A percentile compares a stretch with the other conserved stretches of the same genome.
Evolutionary conservation across 2,329 filamentous ascomycete genomes (phyloP).

Genomic region (Fusarium sacchari): DNA sequence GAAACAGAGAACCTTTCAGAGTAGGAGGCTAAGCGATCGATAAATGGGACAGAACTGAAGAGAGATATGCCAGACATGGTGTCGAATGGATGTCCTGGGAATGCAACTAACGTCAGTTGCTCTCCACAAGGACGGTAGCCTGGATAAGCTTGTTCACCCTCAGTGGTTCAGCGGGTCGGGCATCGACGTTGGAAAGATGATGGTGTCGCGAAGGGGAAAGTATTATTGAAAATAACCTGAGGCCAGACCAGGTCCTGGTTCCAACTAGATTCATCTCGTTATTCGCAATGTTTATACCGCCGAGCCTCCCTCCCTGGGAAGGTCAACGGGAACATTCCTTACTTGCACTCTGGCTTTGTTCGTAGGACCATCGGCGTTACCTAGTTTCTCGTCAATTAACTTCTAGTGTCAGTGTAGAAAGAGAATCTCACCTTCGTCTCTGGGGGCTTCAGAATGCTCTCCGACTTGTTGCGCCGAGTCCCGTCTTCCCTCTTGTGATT

Average conservation of each 20-base stretch:
- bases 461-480: background rate
- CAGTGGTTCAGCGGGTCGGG: too few relatives aligned
- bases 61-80: background rate
- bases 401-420: rapidly evolving
- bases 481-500: background rate
- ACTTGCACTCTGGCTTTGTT: background rate
- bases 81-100: background rate
- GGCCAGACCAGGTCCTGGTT: too few relatives aligned
- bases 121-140: background rate
- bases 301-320: background rate
- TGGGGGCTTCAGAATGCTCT: too few relatives aligned
- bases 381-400: background rate
- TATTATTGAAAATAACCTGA: background rate
- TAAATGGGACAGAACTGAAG: rapidly evolving
- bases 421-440: background rate
- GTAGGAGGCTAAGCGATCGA: rapidly evolving
- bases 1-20: rapidly evolving
- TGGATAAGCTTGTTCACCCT: background rate
- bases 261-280: too few relatives aligned
- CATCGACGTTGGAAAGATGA: too few relatives aligned
- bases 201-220: rapidly evolving
- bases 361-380: rapidly evolving
- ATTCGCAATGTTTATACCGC: background rate
- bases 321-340: background rate
- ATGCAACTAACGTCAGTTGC: background rate